Percentiles rank a stretch among this genome's conserved stretches.
Conservation (phyloP, 352 stramenopile species). For the Globisporangium cystogenes region DNA sequence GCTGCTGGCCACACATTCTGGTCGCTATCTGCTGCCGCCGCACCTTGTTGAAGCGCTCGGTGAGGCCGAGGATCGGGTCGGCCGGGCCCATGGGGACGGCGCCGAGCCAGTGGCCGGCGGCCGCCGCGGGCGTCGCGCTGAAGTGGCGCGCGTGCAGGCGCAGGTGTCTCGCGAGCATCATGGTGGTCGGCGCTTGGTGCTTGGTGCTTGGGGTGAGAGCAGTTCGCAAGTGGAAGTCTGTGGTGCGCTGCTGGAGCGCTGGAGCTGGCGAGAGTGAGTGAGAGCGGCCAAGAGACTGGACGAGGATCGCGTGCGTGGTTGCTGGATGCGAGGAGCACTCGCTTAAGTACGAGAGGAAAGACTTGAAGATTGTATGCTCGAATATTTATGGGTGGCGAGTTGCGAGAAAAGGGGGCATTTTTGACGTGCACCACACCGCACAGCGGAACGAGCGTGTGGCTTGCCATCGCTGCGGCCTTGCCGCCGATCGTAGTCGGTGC, state of each 20-base stretch:
- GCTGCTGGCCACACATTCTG: no score
- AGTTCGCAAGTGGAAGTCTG: slow-evolving; percentile 2
- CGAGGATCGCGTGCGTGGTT: background rate
- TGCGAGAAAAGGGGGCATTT: background rate
- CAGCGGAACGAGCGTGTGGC: background rate
- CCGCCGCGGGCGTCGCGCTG: slow-evolving; percentile 24
- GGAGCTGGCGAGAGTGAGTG: no score
- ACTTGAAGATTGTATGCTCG: background rate
- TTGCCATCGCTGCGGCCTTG: no score
- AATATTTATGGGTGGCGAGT: background rate
- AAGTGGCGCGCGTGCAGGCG: slow-evolving; percentile 36
- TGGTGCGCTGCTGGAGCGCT: background rate
- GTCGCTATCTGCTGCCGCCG: background rate
- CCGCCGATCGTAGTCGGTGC: background rate
- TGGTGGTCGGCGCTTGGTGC: background rate
- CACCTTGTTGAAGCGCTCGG: slow-evolving; percentile 88
- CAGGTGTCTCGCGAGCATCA: slow-evolving; percentile 31
- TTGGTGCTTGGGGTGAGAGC: no score
- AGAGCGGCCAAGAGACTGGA: background rate
- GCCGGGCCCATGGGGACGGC: slow-evolving; percentile 92
- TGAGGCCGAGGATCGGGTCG: slow-evolving; percentile 97
- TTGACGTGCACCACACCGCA: background rate
- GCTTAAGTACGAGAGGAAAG: no score
- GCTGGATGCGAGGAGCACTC: background rate
- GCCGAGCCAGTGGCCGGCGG: slow-evolving; percentile 57